Evolutionary conservation across 371 early-diverging fungal species (phyloP), one percentile per base, ranked within the genome.

Genomic region (Mortierella sp.): DNA sequence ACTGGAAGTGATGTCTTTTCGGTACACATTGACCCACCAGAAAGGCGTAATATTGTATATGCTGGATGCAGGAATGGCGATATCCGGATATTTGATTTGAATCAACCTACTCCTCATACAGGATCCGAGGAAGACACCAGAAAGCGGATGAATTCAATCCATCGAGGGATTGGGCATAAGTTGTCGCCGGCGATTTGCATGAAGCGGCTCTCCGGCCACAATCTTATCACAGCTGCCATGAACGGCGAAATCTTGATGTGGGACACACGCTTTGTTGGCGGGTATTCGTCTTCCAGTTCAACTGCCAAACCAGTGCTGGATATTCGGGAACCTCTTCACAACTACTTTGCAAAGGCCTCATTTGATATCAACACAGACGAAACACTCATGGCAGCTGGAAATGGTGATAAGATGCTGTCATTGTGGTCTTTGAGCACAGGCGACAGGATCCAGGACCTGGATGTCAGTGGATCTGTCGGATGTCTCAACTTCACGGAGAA

Each of bases 1-100:
- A 69, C 65, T 2, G 78, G 71, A 8, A 78, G 78, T 39, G 78
- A 78, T 21, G 69, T 78, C 31, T 78, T 78, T 49, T 62, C 78
- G 16, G 38, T 71, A 1, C 66, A 58, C 4, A 63, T 78, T 30
- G 67, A 78, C 18, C 67, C 67, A 28, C 42, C 42, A 0, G 58
- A 58, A 13, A 19, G 23, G 16, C 46, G 55, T 7, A 59, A 67
- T 18, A 18, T 71, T 43, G 56, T 78, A n/a, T 78, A 78, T 60
- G 67, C 67, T 14, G 78, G 78, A 10, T 78, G 78, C 26, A 66
- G 78, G 57, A 71, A 78, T 23, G 78, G 78, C 16, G 24, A 30
- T 16, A 67, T 78, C 12, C 52, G 39, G 30, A 54, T 71, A 1
- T 78, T 66, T 55, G 78, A 78, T 49, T 26, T 78, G 28, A 45